Conservation (phyloP, 768 basidiomycete genomes). For the Naganishia vishniacii region DNA sequence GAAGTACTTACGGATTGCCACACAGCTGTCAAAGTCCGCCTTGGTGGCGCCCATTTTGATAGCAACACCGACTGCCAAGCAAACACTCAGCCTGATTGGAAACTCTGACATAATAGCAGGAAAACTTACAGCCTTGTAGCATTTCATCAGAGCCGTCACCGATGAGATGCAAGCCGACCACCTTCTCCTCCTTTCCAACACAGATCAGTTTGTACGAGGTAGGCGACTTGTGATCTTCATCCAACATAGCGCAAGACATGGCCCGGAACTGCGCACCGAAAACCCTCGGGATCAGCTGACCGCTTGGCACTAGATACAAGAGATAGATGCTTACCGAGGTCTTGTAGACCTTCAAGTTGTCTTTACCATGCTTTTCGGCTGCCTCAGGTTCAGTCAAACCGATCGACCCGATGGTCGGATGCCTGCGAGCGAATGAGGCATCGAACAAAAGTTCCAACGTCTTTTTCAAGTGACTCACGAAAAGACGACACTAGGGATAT, state of each 20-base stretch:
- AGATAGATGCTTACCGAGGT: constrained; percentile 43
- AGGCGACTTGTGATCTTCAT: constrained; percentile 86
- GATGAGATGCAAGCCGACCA: constrained; percentile 92
- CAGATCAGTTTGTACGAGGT: constrained; percentile 87
- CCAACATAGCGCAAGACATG: constrained; percentile 87
- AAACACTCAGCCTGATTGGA: background rate
- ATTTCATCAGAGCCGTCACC: constrained; percentile 89
- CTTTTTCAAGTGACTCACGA: constrained; percentile 59
- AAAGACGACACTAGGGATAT: constrained; percentile 94
- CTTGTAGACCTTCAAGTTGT: constrained; percentile 83
- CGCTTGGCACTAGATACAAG: background rate
- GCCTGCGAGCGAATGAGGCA: constrained; percentile 52
- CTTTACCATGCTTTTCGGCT: constrained; percentile 71
- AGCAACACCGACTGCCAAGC: constrained; percentile 62
- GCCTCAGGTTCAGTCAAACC: constrained; percentile 92
- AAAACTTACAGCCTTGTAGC: constrained; percentile 72
- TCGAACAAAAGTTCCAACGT: background rate
- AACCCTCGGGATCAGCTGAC: background rate
- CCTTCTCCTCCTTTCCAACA: constrained; percentile 80
- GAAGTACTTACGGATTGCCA: constrained; percentile 44
- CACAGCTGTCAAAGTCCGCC: constrained; percentile 45
- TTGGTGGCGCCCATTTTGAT: constrained; percentile 77
- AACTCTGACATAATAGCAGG: background rate
- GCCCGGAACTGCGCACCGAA: constrained; percentile 52
- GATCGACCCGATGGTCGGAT: constrained; percentile 91